Evolutionary conservation across 768 basidiomycete species (phyloP), one percentile per base, ranked within the genome.

Genomic region (Gloeopeniophorella convolvens): DNA sequence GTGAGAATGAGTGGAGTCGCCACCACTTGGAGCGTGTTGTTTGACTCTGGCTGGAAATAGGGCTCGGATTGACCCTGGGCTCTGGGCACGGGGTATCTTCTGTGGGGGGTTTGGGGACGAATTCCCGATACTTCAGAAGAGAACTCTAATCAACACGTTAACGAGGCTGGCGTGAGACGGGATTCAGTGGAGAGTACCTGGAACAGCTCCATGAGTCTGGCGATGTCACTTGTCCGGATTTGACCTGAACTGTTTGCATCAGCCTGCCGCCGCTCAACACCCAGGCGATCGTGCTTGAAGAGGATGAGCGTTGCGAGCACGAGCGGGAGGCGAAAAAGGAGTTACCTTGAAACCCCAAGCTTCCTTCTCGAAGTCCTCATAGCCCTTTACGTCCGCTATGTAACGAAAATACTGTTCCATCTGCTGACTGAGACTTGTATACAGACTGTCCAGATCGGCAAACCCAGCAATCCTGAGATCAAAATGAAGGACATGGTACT

Each of bases 401-500:
- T 73, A 73, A 58, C 81, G 80, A 51, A 89, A 91, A 61, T 83
- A 91, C 27, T 78, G 77, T 57, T 89, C 85, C 80, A 90, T 86
- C 63, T 89, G 87, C 35, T 79, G 77, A 56, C 83, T 84, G 9
- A 92, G 72, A 46, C 85, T 83, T 63, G 71, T 75, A 60, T 91
- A 90, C 28, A 91, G 70, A 59, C 88, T 89, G 1, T 77, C 68
- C 10, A 91, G 71, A 60, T 90, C 89, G 2, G 87, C 86, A 59
- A 91, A 91, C 0, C 87, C 88, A 3, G 89, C 78, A 42, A 90
- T 88, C 4, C 88, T 80, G 35, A 92, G 72, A 64, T 91, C 88
- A 57, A 91, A 87, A 60, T 89, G 84, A 41, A 90, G 74, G 46
- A 90, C 85, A 66, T 89, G 85, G 61, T 84, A 91, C 42, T 70